Conservation (phyloP, 78 protist genomes). For the Guillardia theta region DNA sequence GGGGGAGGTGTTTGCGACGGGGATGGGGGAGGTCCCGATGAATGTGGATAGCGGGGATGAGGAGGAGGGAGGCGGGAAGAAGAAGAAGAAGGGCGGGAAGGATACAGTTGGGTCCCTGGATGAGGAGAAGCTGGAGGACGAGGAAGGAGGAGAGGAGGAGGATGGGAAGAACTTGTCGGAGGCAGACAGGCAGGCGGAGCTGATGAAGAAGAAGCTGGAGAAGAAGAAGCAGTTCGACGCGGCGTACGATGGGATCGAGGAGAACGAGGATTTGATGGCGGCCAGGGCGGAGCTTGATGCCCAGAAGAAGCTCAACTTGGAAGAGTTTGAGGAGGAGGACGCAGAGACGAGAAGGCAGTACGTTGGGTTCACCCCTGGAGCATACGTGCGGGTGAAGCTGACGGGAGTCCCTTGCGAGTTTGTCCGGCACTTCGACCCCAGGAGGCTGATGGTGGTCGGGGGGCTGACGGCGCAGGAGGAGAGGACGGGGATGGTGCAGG, state of each 20-base stretch:
- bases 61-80: conserved; percentile 47
- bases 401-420: conserved; percentile 91
- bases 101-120: not conserved
- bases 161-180: conserved; percentile 30
- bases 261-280: not conserved
- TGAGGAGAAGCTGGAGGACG: not conserved
- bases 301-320: conserved; percentile 16
- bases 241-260: conserved; percentile 54
- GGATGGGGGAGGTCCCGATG: not conserved
- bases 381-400: conserved; percentile 90
- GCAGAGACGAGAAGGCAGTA: conserved; percentile 33
- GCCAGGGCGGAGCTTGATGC: conserved; percentile 5
- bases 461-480: conserved; percentile 89
- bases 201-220: conserved; percentile 49
- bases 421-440: conserved; percentile 81
- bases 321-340: conserved; percentile 73
- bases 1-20: conserved; percentile 57
- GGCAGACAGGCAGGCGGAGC: conserved; percentile 30
- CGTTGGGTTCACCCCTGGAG: conserved; percentile 73
- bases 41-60: conserved; percentile 44
- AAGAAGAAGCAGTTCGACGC: conserved; percentile 46
- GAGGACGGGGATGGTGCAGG: conserved; percentile 75
- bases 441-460: conserved; percentile 88
- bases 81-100: not conserved
- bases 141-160: not conserved